Evolutionary conservation across 2,329 filamentous ascomycete genomes (phyloP), one percentile per base, ranked within the genome.

Genomic region (Tetracladium maxilliforme): DNA sequence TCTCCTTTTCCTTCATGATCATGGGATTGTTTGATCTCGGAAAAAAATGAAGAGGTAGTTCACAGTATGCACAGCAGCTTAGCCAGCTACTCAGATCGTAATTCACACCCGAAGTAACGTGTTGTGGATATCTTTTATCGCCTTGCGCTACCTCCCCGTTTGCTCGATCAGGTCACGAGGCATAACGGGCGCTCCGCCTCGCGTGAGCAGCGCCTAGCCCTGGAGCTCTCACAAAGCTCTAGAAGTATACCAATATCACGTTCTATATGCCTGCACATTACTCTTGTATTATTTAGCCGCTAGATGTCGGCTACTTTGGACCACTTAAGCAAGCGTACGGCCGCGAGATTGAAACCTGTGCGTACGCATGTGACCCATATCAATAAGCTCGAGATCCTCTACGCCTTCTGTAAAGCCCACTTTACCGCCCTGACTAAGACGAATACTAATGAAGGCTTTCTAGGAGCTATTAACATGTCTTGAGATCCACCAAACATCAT

Each of bases 261-360:
- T 31, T 51, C 25, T 52, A 33, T 27, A 45, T 51, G 26, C 44
- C 38, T 21, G 3, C 37, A 6, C 33, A 51, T 31, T 45, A 35
- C 14, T 52, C 42, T 21, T 36, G 51, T 34, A 30, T 50, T 10
- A 34, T 49, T 10, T 38, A 54, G 32, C 47, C 44, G 9, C 41
- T 51, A 19, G 39, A 50, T 38, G 35, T 49, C n/a, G 39, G 35
- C 20, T 43, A 37, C 27, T 52, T 50, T 33, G 24, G 31, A 15
- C 36, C 31, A 22, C 33, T 49, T 12, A 47, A 47, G 32, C 17
- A 23, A 8, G 31, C 32, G 18, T 49, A 50, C 31, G 17, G 38
- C 5, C 12, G 31, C 17, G 10, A 34, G 19, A 31, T 50, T 22
- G 24, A 35, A 20, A 19, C 29, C 42, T 12, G 34, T 38, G 10